phyloP scores from a whole-genome alignment of 1,284 basidiomycete species.

The Ustilago tritici region DNA sequence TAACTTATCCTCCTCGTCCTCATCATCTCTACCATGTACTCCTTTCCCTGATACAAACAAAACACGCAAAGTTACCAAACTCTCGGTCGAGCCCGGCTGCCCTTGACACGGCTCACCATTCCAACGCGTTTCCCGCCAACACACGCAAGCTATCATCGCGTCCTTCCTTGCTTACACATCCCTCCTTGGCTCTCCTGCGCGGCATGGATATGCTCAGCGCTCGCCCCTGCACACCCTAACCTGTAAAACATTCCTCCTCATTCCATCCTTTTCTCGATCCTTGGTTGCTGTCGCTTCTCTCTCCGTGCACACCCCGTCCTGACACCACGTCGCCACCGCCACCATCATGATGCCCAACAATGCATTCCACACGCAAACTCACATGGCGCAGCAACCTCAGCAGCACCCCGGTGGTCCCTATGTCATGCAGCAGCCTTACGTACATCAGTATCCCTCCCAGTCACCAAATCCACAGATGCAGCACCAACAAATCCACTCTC shows the following conservation, averaged over 20 bases:
- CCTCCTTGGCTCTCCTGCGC: background rate
- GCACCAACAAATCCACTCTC: conserved; percentile 12
- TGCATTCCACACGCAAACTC: conserved; percentile 42
- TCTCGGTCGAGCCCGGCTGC: background rate
- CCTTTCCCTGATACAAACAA: background rate
- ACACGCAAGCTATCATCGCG: conserved; percentile 1
- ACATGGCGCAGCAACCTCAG: conserved; percentile 40
- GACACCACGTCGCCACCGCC: background rate
- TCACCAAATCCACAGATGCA: conserved; percentile 24
- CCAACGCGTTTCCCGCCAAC: background rate
- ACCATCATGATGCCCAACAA: conserved; percentile 50
- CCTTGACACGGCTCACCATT: background rate
- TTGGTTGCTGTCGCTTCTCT: background rate
- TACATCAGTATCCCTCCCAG: conserved; percentile 28
- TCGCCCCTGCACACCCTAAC: background rate
- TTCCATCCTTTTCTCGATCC: background rate
- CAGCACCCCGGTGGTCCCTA: conserved; percentile 27
- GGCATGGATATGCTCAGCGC: background rate
- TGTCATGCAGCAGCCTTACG: conserved; percentile 30
- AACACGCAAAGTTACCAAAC: background rate
- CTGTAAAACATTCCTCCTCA: background rate
- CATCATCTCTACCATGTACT: conserved; percentile 2
- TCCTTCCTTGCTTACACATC: background rate
- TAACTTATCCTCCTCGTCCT: background rate
- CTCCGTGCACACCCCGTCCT: background rate